Evolutionary conservation across 2,329 filamentous ascomycete species (phyloP).

Genomic region (Penicillium sp.): DNA sequence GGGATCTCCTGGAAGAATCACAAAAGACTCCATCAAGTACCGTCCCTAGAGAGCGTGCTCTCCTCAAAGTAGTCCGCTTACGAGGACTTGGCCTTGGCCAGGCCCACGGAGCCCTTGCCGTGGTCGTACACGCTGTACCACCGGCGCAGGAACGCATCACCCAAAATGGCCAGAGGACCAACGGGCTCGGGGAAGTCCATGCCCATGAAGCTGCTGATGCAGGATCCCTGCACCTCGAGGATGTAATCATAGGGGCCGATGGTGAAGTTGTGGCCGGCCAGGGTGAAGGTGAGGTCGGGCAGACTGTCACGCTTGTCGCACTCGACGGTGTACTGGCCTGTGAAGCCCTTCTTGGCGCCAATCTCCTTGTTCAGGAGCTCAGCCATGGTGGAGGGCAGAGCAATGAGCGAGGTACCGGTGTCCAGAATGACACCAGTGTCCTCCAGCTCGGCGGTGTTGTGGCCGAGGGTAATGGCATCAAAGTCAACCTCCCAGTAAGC

Average conservation of each 20-base stretch:
- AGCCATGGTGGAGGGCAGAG: slow-evolving; percentile 81
- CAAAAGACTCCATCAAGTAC: no score
- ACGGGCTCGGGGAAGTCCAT: slow-evolving; percentile 85
- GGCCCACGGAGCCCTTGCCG: slow-evolving; percentile 78
- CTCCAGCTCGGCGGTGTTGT: slow-evolving; percentile 80
- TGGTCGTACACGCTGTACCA: slow-evolving; percentile 93
- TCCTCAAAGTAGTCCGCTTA: slow-evolving; percentile 29
- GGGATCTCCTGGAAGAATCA: no score
- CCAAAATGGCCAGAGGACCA: slow-evolving; percentile 89
- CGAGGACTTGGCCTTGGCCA: slow-evolving; percentile 68
- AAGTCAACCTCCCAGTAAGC: slow-evolving; percentile 99
- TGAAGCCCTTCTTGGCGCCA: slow-evolving; percentile 94
- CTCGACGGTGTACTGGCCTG: slow-evolving; percentile 92
- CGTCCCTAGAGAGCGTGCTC: no score
- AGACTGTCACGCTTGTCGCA: slow-evolving; percentile 76
- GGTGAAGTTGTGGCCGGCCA: slow-evolving; percentile 87
- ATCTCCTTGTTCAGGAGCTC: slow-evolving; percentile 97
- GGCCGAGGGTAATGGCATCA: slow-evolving; percentile 81
- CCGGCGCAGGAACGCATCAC: slow-evolving; percentile 54
- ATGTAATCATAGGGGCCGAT: slow-evolving; percentile 90
- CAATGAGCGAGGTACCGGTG: slow-evolving; percentile 96
- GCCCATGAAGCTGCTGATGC: slow-evolving; percentile 95
- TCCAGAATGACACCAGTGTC: slow-evolving; percentile 95
- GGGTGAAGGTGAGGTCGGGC: slow-evolving; percentile 85
- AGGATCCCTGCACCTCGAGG: slow-evolving; percentile 88